Evolutionary conservation across 2,329 filamentous ascomycete species (phyloP).

Genomic region (Dothideomycetes sp.): DNA sequence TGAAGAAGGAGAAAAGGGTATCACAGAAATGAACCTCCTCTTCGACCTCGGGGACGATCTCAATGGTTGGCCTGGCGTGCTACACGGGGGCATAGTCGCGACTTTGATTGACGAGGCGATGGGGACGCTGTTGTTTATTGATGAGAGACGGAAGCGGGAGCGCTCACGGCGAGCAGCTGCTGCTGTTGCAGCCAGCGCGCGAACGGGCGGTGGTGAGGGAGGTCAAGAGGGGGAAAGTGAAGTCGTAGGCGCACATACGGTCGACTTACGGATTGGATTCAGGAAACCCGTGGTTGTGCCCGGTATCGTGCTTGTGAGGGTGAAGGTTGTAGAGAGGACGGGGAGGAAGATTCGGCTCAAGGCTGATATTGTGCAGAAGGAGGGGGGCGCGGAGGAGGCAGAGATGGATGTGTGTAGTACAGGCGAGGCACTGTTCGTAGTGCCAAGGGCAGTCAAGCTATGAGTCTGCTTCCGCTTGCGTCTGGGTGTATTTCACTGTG

Average conservation of each 20-base stretch:
- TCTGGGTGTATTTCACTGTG: not conserved
- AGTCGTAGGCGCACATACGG: slow-evolving; percentile 35
- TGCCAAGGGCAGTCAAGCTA: slow-evolving; percentile 16
- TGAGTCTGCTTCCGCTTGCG: not conserved
- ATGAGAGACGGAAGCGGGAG: too few species aligned
- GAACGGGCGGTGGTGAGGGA: slow-evolving; percentile 14
- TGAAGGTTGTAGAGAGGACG: slow-evolving; percentile 20
- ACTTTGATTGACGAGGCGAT: slow-evolving; percentile 49
- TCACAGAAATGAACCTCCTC: slow-evolving; percentile 26
- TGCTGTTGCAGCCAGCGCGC: slow-evolving; percentile 7
- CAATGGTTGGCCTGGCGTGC: slow-evolving; percentile 41
- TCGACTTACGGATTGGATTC: slow-evolving; percentile 46
- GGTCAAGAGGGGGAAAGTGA: slow-evolving; percentile 11
- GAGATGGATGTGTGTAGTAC: slow-evolving; percentile 40
- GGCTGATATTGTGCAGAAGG: slow-evolving; percentile 9
- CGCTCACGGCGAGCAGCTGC: slow-evolving; percentile 13
- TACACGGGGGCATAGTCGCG: slow-evolving; percentile 48
- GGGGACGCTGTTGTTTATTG: slow-evolving; percentile 38
- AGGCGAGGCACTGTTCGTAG: slow-evolving; percentile 44
- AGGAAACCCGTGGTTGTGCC: slow-evolving; percentile 41
- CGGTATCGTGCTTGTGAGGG: slow-evolving; percentile 35
- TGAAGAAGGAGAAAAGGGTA: slow-evolving; percentile 16
- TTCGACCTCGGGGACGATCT: slow-evolving; percentile 39
- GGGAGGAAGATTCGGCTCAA: slow-evolving; percentile 6
- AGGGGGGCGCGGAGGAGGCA: slow-evolving; percentile 7